These are phyloP conservation scores for Choiromyces venosus DNA, from an alignment of 495 filamentous ascomycete species.

Conservation along the genomic window DNA sequence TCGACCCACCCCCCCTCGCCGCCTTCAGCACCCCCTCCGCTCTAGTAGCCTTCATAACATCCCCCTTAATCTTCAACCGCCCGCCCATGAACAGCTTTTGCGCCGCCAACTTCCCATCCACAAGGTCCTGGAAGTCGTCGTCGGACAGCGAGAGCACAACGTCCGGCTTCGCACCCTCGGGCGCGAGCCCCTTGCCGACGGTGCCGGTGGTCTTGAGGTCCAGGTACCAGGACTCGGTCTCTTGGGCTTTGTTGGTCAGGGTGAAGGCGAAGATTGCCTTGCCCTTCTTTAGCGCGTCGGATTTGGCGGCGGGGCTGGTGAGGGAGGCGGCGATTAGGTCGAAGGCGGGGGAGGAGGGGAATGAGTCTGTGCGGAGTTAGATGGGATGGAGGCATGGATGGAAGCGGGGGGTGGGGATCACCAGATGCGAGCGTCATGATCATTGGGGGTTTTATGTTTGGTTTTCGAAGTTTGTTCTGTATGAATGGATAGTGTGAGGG, in stretches of 20 bases:
- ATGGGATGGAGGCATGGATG: not conserved
- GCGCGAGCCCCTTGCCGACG: constrained; percentile 67
- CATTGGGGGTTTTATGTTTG: not conserved
- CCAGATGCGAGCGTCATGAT: constrained; percentile 25
- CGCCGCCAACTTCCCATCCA: constrained; percentile 84
- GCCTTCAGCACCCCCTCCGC: constrained; percentile 80
- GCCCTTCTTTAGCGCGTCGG: constrained; percentile 80
- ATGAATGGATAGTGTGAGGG: not conserved
- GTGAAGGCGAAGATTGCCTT: constrained; percentile 86
- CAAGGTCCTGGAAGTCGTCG: constrained; percentile 73
- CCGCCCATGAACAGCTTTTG: constrained; percentile 94
- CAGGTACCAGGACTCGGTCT: constrained; percentile 83
- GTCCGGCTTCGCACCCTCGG: constrained; percentile 67
- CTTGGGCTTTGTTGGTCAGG: constrained; percentile 76
- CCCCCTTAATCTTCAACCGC: constrained; percentile 95
- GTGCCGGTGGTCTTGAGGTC: constrained; percentile 86
- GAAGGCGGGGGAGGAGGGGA: constrained; percentile 87
- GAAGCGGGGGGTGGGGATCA: not conserved
- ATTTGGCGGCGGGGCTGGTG: constrained; percentile 60
- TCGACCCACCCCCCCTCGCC: constrained; percentile 65
- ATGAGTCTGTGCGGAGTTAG: constrained; percentile 56
- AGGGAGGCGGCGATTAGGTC: constrained; percentile 78
- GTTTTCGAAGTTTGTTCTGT: not conserved
- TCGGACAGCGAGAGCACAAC: constrained; percentile 83
- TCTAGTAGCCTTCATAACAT: constrained; percentile 99